These are phyloP conservation scores for Hysterium pulicare DNA, from an alignment of 2,329 filamentous ascomycete species.

Conservation along the genomic window DNA sequence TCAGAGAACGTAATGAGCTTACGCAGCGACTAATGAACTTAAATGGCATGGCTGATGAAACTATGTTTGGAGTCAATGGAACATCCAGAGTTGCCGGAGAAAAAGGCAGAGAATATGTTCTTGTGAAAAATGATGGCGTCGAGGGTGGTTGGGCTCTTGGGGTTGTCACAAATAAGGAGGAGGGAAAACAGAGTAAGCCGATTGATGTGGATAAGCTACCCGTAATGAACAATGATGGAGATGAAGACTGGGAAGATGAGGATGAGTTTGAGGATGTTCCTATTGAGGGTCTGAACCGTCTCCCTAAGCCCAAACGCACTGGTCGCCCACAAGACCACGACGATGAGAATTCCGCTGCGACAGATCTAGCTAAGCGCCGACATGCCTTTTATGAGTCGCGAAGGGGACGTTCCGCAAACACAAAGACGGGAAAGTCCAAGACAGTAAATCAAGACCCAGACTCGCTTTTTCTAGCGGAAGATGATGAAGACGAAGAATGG, in stretches of 20 bases:
- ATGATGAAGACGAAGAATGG: slow-evolving; percentile 39
- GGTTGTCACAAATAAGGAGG: slow-evolving; percentile 82
- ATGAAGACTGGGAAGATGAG: slow-evolving; percentile 64
- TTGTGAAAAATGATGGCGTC: slow-evolving; percentile 92
- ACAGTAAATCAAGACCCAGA: slow-evolving; percentile 43
- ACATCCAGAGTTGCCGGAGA: slow-evolving; percentile 74
- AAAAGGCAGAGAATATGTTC: slow-evolving; percentile 86
- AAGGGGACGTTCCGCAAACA: slow-evolving; percentile 19
- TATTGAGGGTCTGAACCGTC: slow-evolving; percentile 80
- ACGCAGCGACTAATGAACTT: slow-evolving; percentile 94
- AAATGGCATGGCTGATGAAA: slow-evolving; percentile 80
- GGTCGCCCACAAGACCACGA: slow-evolving; percentile 19
- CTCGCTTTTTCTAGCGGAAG: slow-evolving; percentile 54
- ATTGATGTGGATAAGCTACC: slow-evolving; percentile 79
- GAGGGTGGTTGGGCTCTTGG: slow-evolving; percentile 96
- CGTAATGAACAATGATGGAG: slow-evolving; percentile 39
- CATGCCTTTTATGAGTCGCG: slow-evolving; percentile 47
- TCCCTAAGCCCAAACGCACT: slow-evolving; percentile 59
- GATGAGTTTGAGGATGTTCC: slow-evolving; percentile 91
- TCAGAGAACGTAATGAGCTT: slow-evolving; percentile 86
- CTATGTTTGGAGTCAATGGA: slow-evolving; percentile 60
- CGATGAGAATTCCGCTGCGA: slow-evolving; percentile 35
- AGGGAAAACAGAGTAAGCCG: slow-evolving; percentile 76
- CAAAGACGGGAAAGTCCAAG: slow-evolving; percentile 15
- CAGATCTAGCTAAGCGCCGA: slow-evolving; percentile 42